Percentiles rank a stretch among this genome's conserved stretches.
Conservation (phyloP, 2,329 filamentous ascomycete genomes). For the Phoma herbarum region DNA sequence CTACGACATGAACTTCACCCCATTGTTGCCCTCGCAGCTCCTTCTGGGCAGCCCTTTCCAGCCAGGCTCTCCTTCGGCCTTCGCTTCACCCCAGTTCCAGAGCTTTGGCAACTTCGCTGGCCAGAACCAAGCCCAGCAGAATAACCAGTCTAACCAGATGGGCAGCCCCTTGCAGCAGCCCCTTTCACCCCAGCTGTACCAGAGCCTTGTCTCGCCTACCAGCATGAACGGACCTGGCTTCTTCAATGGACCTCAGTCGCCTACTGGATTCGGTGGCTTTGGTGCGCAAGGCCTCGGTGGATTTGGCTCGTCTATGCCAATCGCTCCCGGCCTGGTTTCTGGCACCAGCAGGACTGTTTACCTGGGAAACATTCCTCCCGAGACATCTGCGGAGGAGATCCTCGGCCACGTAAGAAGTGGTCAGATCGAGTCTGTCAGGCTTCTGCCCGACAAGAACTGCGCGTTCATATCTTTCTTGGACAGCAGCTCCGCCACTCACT, state of each 20-base stretch:
- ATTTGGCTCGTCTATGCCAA: conserved; percentile 77
- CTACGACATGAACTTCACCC: conserved; percentile 98
- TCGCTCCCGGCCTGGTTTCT: conserved; percentile 81
- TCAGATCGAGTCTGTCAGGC: conserved; percentile 97
- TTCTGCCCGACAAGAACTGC: conserved; percentile 98
- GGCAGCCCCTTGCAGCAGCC: conserved; percentile 74
- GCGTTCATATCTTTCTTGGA: conserved; percentile 99
- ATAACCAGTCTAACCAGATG: conserved; percentile 69
- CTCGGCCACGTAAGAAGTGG: conserved; percentile 94
- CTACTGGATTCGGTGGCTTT: conserved; percentile 76
- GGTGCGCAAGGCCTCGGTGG: conserved; percentile 66
- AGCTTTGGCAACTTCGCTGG: conserved; percentile 74
- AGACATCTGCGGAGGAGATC: conserved; percentile 96
- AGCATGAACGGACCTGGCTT: conserved; percentile 83
- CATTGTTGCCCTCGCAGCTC: conserved; percentile 91
- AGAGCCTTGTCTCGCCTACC: conserved; percentile 85
- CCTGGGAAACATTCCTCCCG: conserved; percentile 96
- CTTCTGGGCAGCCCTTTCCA: conserved; percentile 97
- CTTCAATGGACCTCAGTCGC: conserved; percentile 82
- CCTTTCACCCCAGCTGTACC: conserved; percentile 84
- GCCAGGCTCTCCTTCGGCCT: conserved; percentile 88
- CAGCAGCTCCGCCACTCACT: conserved; percentile 96
- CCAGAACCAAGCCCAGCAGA: conserved; percentile 67
- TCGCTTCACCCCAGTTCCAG: conserved; percentile 91
- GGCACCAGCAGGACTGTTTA: conserved; percentile 97